Evolutionary conservation across 2,329 filamentous ascomycete species (phyloP), one percentile per base, ranked within the genome.

Genomic region (Talaromyces albobiverticillius): DNA sequence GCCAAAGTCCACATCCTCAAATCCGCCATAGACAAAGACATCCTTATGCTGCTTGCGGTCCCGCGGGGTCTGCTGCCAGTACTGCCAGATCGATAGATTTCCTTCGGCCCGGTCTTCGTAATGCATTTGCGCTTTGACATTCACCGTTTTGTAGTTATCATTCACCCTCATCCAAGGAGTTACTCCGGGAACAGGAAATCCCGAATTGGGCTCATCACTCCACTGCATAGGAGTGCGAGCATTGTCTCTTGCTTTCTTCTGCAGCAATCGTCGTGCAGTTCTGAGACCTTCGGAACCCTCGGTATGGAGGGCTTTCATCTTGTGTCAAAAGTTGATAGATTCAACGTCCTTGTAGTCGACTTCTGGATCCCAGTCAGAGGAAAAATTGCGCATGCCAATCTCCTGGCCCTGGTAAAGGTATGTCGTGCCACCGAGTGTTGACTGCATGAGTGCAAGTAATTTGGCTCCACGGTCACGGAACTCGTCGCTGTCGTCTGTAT

Each of bases 151-250:
- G 65, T 83, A 86, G 63, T 84, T 79, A 55, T 85, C 81, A 64
- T 89, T 84, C 36, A 84, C 80, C 11, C 80, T 78, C 81, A 90
- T 90, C 88, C 88, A 90, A 2, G 87, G 85, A 50, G 74, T 76
- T 2, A 65, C 66, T 7, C 69, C 70, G 1, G 70, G 70, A 2
- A 73, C 73, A 0, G 85, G 84, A 71, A 90, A 91, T 8, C 88
- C 87, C 0, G 76, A 85, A 56, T 89, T 79, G 0, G 71, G 62
- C 1, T 70, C 73, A n/a, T 68, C 63, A 58, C 83, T 77, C 87
- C 87, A 90, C 64, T 89, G 86, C 68, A 90, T 85, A 0, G 87
- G 87, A 0, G 85, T 84, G 45, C 87, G 79, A 9, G 83, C 83
- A 66, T 91, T 87, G 68, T 91, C 88, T 20, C 87, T 67, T 1